Percentiles rank a stretch among this genome's conserved stretches.
Conservation (phyloP, 257 asterid species). For the Oldenlandia corymbosa region DNA sequence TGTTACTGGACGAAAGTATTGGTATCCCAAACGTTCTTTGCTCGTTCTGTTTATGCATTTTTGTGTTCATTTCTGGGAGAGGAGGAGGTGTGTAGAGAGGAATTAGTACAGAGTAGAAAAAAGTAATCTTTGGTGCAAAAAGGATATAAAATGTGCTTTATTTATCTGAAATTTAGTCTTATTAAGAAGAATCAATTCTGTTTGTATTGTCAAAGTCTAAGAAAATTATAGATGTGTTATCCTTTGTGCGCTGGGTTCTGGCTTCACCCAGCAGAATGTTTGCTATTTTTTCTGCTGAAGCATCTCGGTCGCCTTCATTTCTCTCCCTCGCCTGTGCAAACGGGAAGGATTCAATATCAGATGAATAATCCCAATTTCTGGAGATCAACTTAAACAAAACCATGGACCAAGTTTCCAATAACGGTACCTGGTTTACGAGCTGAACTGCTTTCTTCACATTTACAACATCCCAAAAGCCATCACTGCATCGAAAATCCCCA, state of each 20-base stretch:
- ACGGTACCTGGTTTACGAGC: slow-evolving; percentile 80
- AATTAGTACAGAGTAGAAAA: too few species aligned
- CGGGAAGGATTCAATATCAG: not conserved
- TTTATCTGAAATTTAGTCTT: too few species aligned
- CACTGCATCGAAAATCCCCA: slow-evolving; percentile 41
- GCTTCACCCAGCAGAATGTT: slow-evolving; percentile 74
- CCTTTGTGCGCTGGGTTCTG: slow-evolving; percentile 69
- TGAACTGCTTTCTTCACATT: slow-evolving; percentile 73
- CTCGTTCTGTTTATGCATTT: too few species aligned
- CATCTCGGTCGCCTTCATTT: slow-evolving; percentile 28
- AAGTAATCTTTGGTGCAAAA: too few species aligned
- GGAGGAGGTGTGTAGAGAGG: too few species aligned
- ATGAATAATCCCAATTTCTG: not conserved
- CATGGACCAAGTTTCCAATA: not conserved
- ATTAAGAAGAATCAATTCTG: slow-evolving; percentile 30
- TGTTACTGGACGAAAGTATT: too few species aligned
- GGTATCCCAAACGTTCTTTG: too few species aligned
- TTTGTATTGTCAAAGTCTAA: slow-evolving; percentile 50
- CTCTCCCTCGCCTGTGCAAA: slow-evolving; percentile 51
- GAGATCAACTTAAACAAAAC: slow-evolving; percentile 3
- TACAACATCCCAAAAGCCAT: slow-evolving; percentile 94
- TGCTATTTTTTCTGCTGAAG: slow-evolving; percentile 64
- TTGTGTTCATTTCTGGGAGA: too few species aligned
- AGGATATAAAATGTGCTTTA: too few species aligned
- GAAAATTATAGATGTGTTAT: slow-evolving; percentile 79